Percentiles rank a stretch among this genome's conserved stretches.
Evolutionary conservation across 768 basidiomycete species (phyloP).

Genomic region (Exidia glandulosa): DNA sequence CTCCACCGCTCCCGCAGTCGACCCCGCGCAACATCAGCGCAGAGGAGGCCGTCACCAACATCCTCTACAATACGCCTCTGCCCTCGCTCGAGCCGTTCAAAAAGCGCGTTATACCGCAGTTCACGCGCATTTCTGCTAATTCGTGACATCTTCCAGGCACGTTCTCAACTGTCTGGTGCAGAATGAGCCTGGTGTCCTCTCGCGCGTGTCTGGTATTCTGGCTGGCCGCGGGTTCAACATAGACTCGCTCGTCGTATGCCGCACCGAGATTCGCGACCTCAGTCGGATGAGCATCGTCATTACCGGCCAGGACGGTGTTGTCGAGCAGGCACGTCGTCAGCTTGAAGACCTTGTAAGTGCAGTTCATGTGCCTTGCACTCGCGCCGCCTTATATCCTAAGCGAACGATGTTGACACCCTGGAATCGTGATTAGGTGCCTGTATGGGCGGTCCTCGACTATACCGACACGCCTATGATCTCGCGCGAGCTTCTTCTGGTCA

Average conservation of each 20-base stretch:
- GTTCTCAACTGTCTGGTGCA: conserved; percentile 96
- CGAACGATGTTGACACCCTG: background rate
- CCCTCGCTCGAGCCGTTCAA: conserved; percentile 87
- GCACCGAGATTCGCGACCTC: conserved; percentile 93
- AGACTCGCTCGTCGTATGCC: conserved; percentile 95
- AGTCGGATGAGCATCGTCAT: conserved; percentile 98
- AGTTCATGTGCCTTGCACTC: background rate
- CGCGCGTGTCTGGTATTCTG: conserved; percentile 92
- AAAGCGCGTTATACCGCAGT: conserved; percentile 43
- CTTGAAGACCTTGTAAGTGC: conserved; percentile 85
- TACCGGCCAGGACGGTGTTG: conserved; percentile 91
- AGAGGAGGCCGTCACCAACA: conserved; percentile 95
- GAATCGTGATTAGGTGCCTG: conserved; percentile 90
- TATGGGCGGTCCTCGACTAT: conserved; percentile 98
- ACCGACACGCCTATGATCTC: conserved; percentile 85
- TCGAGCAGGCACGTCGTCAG: conserved; percentile 93
- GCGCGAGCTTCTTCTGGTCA: conserved; percentile 89
- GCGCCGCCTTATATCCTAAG: background rate
- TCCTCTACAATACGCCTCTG: conserved; percentile 91
- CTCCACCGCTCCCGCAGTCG: conserved; percentile 79
- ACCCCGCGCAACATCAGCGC: conserved; percentile 74
- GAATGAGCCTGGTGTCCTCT: conserved; percentile 98
- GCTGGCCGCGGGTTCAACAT: conserved; percentile 98
- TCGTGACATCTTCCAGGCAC: conserved; percentile 43
- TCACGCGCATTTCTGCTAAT: conserved; percentile 7